Conservation (phyloP, 2,329 filamentous ascomycete genomes). For the Dactylonectria estremocensis region DNA sequence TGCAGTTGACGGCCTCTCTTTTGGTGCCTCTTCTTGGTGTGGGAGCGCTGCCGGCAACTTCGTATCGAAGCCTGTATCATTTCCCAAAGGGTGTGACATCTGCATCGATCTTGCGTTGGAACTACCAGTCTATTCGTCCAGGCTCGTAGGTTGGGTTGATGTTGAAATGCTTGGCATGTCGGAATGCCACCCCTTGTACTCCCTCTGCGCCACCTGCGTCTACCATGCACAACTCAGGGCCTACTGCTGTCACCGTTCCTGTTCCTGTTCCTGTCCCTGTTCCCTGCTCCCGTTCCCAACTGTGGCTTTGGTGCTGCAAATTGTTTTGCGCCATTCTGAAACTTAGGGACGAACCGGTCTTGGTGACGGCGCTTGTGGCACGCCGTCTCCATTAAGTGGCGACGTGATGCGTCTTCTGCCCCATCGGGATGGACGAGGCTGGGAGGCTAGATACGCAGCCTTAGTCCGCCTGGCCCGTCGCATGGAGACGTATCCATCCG, state of each 20-base stretch:
- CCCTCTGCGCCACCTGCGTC: slow-evolving; percentile 10
- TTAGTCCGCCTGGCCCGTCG: not conserved
- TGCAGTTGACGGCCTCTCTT: slow-evolving; percentile 4
- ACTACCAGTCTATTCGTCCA: slow-evolving; percentile 7
- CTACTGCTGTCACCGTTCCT: no score
- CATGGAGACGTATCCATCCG: not conserved
- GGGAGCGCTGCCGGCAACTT: slow-evolving; percentile 18
- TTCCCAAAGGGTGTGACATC: slow-evolving; percentile 19
- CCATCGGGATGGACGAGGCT: slow-evolving; percentile 24
- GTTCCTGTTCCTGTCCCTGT: no score
- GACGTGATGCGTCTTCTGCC: slow-evolving; percentile 13
- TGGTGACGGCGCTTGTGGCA: not conserved
- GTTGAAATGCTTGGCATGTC: slow-evolving; percentile 16
- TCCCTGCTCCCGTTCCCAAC: slow-evolving; percentile 2
- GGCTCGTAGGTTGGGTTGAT: slow-evolving; percentile 1
- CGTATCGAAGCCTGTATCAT: slow-evolving; percentile 19
- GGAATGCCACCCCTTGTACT: slow-evolving; percentile 8
- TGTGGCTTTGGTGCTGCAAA: slow-evolving; percentile 25
- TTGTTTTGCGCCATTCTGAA: slow-evolving; percentile 28
- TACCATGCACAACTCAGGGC: not conserved
- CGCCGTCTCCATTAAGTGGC: not conserved
- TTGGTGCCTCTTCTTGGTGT: slow-evolving; percentile 3
- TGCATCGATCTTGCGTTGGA: slow-evolving; percentile 9
- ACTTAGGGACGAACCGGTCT: slow-evolving; percentile 6
- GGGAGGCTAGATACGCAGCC: not conserved